Percentiles rank a stretch among this genome's conserved stretches.
Conservation (phyloP, 2,329 filamentous ascomycete genomes). For the Penicillium palitans region DNA sequence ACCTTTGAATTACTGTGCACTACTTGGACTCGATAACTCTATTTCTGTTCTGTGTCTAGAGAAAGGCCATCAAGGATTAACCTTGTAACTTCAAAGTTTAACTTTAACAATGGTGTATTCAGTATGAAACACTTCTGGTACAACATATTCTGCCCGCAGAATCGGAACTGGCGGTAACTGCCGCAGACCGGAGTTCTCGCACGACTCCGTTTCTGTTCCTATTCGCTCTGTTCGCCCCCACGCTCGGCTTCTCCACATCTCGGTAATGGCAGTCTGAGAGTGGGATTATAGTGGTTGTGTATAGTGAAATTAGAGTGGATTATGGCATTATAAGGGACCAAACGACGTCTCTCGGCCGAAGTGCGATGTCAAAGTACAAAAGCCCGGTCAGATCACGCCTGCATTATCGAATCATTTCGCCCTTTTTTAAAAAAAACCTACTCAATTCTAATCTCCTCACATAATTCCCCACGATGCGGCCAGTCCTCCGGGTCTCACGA, state of each 20-base stretch:
- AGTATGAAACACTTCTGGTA: too few species aligned
- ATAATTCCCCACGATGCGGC: conserved; percentile 24
- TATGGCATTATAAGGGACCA: background rate
- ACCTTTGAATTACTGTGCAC: too few species aligned
- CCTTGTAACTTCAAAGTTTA: background rate
- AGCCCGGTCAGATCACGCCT: conserved; percentile 10
- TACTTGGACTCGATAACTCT: background rate
- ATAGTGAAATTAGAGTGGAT: conserved; percentile 7
- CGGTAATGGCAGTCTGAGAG: background rate
- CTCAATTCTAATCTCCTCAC: background rate
- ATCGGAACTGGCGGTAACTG: background rate
- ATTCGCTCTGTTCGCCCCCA: conserved; percentile 4
- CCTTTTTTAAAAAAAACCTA: background rate
- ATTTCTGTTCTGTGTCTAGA: background rate
- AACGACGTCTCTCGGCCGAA: conserved; percentile 18
- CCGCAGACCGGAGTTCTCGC: background rate
- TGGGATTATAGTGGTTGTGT: background rate
- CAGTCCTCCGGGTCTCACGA: conserved; percentile 22
- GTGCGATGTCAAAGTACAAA: conserved; percentile 16
- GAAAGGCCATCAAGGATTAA: background rate
- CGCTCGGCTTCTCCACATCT: conserved; percentile 1
- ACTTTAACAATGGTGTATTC: background rate
- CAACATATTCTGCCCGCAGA: background rate
- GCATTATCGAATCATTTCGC: background rate
- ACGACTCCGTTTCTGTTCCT: background rate